These are phyloP conservation scores for Colletotrichum ledebouriae DNA, from an alignment of 2,329 filamentous ascomycete genomes.

Conservation along the genomic window DNA sequence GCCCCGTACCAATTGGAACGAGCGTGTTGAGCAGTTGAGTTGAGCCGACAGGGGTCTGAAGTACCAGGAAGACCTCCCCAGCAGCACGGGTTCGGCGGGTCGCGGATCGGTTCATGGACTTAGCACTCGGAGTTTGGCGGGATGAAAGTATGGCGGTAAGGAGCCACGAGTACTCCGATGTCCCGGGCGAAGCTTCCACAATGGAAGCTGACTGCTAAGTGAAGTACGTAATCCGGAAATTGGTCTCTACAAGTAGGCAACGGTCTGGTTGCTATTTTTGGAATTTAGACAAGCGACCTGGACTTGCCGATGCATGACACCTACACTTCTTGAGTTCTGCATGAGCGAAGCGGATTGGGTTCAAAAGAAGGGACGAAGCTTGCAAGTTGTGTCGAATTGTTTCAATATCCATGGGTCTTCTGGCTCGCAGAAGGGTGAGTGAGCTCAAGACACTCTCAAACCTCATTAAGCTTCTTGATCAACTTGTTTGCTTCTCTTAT, in stretches of 20 bases:
- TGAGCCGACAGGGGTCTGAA: constrained; percentile 20
- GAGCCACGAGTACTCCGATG: constrained; percentile 20
- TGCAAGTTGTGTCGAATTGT: constrained; percentile 3
- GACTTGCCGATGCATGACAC: constrained; percentile 17
- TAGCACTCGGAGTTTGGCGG: constrained; percentile 43
- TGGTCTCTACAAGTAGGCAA: neutral
- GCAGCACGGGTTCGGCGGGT: constrained; percentile 6
- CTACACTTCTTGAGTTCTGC: constrained; percentile 9
- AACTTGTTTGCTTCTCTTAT: neutral
- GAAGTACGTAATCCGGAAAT: constrained; percentile 14
- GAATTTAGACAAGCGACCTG: neutral
- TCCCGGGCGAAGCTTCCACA: constrained; percentile 17
- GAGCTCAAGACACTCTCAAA: neutral
- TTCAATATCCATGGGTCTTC: neutral
- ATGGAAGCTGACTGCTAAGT: too few species aligned
- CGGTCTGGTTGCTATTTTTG: neutral
- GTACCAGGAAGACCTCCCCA: neutral
- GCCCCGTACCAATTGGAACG: neutral
- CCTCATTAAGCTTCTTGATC: too few species aligned
- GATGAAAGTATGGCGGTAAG: constrained; percentile 31
- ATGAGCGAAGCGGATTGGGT: neutral
- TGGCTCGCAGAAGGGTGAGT: neutral
- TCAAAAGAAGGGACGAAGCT: constrained; percentile 5
- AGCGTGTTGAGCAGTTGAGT: neutral
- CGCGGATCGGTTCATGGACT: constrained; percentile 37